These are phyloP conservation scores for Solidago caesia DNA, from an alignment of 129 eudicot genomes.

Conservation along the genomic window DNA sequence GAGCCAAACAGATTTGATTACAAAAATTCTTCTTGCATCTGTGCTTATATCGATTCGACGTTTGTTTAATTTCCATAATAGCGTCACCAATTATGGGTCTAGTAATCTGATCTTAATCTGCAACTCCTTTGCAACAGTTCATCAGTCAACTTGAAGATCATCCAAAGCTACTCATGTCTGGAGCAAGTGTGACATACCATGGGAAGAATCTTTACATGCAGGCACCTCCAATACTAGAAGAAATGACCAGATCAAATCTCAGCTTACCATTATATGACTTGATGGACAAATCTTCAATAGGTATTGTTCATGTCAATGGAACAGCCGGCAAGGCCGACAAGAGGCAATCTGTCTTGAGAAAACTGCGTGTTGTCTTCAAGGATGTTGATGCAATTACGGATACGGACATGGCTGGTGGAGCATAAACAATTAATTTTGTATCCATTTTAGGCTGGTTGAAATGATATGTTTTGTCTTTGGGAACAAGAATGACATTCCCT, in stretches of 20 bases:
- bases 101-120: neutral
- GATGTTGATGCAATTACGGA: constrained; percentile 62
- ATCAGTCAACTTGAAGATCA: constrained; percentile 73
- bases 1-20: neutral
- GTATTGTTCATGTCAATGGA: constrained; percentile 76
- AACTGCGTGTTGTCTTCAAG: constrained; percentile 64
- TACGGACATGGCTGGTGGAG: constrained; percentile 85
- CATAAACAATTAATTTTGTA: constrained; percentile 26
- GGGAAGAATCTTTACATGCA: constrained; percentile 87
- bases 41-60: neutral
- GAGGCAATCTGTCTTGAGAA: constrained; percentile 60
- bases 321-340: constrained; percentile 52
- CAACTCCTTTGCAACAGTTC: constrained; percentile 52
- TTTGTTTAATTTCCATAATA: neutral
- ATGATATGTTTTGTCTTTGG: constrained; percentile 1
- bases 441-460: constrained; percentile 2
- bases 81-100: neutral
- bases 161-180: constrained; percentile 60
- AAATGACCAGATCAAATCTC: constrained; percentile 79
- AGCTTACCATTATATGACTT: constrained; percentile 59
- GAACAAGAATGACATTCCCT: neutral
- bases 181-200: constrained; percentile 61
- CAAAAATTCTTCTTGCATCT: neutral
- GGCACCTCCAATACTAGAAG: constrained; percentile 82
- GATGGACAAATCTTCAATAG: constrained; percentile 56